Conservation (phyloP, 2,329 filamentous ascomycete genomes). For the Teratosphaeria viscida region DNA sequence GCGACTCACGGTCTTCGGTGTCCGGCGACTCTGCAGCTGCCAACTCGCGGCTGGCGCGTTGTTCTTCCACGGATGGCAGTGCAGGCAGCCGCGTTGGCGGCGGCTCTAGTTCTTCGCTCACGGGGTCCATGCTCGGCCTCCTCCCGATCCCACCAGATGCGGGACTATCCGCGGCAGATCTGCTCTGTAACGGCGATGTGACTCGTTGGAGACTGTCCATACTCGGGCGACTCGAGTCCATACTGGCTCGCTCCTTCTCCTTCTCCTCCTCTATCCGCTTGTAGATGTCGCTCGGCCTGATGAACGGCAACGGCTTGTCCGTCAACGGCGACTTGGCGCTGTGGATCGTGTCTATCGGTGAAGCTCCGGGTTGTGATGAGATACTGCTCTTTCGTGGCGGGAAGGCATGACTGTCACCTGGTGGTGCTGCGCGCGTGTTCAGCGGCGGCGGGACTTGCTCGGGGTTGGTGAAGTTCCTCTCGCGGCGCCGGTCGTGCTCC, state of each 20-base stretch:
- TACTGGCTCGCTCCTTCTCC: slow-evolving; percentile 44
- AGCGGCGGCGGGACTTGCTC: slow-evolving; percentile 41
- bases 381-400: slow-evolving; percentile 55
- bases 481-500: not conserved
- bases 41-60: slow-evolving; percentile 3
- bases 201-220: slow-evolving; percentile 36
- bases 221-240: slow-evolving; percentile 49
- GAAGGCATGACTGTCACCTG: slow-evolving; percentile 28
- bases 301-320: slow-evolving; percentile 50
- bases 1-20: not conserved
- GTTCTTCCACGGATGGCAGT: slow-evolving; percentile 3
- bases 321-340: slow-evolving; percentile 12
- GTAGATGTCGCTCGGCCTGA: slow-evolving; percentile 69
- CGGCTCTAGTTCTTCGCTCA: slow-evolving; percentile 11
- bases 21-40: not conserved
- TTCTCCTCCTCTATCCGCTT: slow-evolving; percentile 59
- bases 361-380: slow-evolving; percentile 19
- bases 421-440: slow-evolving; percentile 28
- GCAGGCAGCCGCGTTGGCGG: not conserved
- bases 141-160: slow-evolving; percentile 6
- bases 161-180: not conserved
- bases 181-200: slow-evolving; percentile 1
- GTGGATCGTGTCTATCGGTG: slow-evolving; percentile 5
- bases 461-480: slow-evolving; percentile 39
- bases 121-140: slow-evolving; percentile 10